Evolutionary conservation across 2,329 filamentous ascomycete genomes (phyloP), one percentile per base, ranked within the genome.

Genomic region (Trichoderma brevicompactum): DNA sequence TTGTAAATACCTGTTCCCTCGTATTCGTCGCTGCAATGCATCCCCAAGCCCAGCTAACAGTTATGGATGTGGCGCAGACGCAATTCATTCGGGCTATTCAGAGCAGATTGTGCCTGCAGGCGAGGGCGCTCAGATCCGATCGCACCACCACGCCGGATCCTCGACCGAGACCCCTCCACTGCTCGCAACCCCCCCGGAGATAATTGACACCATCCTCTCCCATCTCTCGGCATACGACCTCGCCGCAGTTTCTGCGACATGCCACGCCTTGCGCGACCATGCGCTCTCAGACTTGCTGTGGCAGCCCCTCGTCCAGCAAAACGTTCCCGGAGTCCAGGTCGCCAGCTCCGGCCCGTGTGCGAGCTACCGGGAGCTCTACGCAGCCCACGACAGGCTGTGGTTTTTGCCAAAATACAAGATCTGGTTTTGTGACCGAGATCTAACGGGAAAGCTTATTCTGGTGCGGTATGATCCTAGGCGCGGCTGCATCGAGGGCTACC

Each of bases 401-500:
- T 97, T 96, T 72, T 81, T 97, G 1, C 83, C 91, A 0, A 87
- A 85, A 59, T 82, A 91, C 74, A 94, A 91, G 76, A 81, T 97
- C 68, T 97, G 94, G 94, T 94, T 97, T 73, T 86, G 87, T 66
- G 92, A 97, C 75, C 83, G 82, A 2, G 84, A 88, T 36, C 83
- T 92, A 54, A 89, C 85, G 1, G 94, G 94, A 0, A 90, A 90
- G 73, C 77, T 97, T 48, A 83, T 96, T 32, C 73, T 97, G 44
- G 83, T 85, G n/a, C 87, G 91, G 12, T 97, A 93, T 72, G 88
- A 97, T 73, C 85, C 87, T 52, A 79, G 85, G 4, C 82, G 86
- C 49, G 90, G 89, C 15, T 89, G 88, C 70, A 96, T 97, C 64
- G 91, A 95, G 77, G 92, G 87, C 3, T 92, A 94, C 74, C 85